Conservation (phyloP, 208 protist species). For the Crithidia acanthocephali region DNA sequence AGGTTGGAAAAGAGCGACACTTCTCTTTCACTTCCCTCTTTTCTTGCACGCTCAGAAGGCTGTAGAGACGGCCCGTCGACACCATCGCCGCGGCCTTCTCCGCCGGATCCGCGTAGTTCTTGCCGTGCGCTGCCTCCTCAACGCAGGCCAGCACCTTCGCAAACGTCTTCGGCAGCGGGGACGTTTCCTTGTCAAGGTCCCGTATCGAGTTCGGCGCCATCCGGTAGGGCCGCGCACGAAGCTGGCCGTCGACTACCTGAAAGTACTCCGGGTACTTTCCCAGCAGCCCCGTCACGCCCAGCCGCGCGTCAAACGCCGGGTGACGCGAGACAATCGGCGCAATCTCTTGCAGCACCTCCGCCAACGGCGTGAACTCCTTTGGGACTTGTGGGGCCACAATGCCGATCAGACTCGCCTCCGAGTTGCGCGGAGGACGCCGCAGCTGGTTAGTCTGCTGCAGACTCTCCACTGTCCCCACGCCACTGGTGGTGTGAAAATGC, state of each 20-base stretch:
- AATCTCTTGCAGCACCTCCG: slow-evolving; percentile 78
- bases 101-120: slow-evolving; percentile 56
- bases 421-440: slow-evolving; percentile 71
- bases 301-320: slow-evolving; percentile 75
- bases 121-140: slow-evolving; percentile 56
- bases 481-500: slow-evolving; percentile 33
- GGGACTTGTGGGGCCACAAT: slow-evolving; percentile 70
- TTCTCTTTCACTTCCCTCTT: slow-evolving; percentile 57
- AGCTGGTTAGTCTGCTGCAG: slow-evolving; percentile 13
- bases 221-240: slow-evolving; percentile 78
- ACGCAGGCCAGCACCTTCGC: slow-evolving; percentile 55
- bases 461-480: slow-evolving; percentile 10
- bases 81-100: slow-evolving; percentile 58
- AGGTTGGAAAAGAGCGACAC: slow-evolving; percentile 81
- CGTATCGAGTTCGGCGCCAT: slow-evolving; percentile 77
- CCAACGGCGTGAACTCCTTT: slow-evolving; percentile 59
- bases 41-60: slow-evolving; percentile 58
- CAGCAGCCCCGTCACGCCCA: slow-evolving; percentile 80
- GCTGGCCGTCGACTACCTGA: slow-evolving; percentile 67
- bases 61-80: slow-evolving; percentile 66
- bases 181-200: slow-evolving; percentile 49
- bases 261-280: slow-evolving; percentile 92
- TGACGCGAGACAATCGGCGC: slow-evolving; percentile 80
- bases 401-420: slow-evolving; percentile 76
- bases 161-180: slow-evolving; percentile 64